These are phyloP conservation scores for Suillus plorans DNA, from an alignment of 768 basidiomycete genomes.

Conservation along the genomic window DNA sequence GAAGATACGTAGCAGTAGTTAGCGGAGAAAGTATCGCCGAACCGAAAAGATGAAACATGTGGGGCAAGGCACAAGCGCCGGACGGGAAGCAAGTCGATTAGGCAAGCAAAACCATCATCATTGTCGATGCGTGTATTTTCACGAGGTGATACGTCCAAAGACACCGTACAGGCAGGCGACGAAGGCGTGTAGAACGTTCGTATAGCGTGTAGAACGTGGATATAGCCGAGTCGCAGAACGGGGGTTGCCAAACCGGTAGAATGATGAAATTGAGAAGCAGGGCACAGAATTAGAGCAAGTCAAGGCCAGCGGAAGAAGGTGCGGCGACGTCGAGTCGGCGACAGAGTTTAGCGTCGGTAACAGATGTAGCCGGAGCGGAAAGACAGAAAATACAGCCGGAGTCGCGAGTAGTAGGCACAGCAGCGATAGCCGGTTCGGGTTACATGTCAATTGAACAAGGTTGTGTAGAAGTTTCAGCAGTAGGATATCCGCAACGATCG, in stretches of 20 bases:
- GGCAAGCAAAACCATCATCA: conserved; percentile 5
- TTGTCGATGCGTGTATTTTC: conserved; percentile 7
- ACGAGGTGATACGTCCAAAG: conserved; percentile 6
- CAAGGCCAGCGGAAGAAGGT: background rate
- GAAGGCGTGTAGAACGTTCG: background rate
- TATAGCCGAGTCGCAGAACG: background rate
- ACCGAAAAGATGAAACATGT: conserved; percentile 9
- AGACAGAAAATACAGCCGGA: background rate
- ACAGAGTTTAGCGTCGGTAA: background rate
- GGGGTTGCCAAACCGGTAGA: background rate
- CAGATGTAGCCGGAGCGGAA: background rate
- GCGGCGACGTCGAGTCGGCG: background rate
- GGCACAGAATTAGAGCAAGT: background rate
- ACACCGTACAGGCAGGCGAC: conserved; percentile 9
- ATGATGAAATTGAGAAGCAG: background rate
- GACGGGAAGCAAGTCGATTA: conserved; percentile 3
- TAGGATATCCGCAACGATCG: background rate
- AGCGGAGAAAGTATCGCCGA: conserved; percentile 16
- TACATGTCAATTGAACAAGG: background rate
- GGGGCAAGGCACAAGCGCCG: conserved; percentile 4
- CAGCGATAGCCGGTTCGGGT: background rate
- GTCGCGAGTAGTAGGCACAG: background rate
- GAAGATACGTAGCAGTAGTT: conserved; percentile 7
- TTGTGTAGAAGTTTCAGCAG: background rate
- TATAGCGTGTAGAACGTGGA: background rate